These are phyloP conservation scores for Cymbomonas tetramitiformis DNA, from an alignment of 139 green algal genomes.

Conservation along the genomic window DNA sequence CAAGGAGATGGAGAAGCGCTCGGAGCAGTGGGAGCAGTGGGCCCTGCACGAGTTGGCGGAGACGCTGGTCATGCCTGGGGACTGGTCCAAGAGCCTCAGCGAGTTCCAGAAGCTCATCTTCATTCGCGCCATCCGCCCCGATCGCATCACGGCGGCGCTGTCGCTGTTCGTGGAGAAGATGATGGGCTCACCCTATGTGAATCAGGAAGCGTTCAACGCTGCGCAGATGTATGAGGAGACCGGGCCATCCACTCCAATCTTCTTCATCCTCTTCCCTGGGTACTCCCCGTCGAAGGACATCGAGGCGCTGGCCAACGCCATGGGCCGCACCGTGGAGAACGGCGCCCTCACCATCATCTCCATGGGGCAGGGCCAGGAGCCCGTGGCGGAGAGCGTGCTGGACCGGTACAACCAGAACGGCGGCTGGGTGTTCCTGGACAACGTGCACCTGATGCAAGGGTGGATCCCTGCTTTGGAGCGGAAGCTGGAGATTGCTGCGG, in stretches of 20 bases:
- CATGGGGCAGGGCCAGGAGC: constrained; percentile 75
- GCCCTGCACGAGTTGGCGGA: constrained; percentile 47
- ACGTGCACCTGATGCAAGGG: constrained; percentile 75
- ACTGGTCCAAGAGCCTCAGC: constrained; percentile 46
- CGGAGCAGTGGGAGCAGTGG: constrained; percentile 61
- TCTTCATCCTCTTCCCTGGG: constrained; percentile 78
- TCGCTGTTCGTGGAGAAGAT: constrained; percentile 37
- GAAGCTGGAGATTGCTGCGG: constrained; percentile 64
- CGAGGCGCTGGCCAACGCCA: constrained; percentile 50
- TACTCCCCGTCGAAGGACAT: constrained; percentile 75
- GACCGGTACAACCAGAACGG: constrained; percentile 68
- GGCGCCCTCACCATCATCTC: constrained; percentile 63
- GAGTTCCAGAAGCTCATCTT: constrained; percentile 61
- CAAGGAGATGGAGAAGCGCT: constrained; percentile 72
- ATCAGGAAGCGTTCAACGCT: constrained; percentile 55
- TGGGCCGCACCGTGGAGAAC: constrained; percentile 50
- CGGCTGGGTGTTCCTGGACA: constrained; percentile 80
- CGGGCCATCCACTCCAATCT: constrained; percentile 52
- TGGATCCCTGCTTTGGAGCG: constrained; percentile 70
- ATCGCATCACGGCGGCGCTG: constrained; percentile 65
- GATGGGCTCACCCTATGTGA: constrained; percentile 47
- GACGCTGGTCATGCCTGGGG: constrained; percentile 31
- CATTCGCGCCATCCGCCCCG: constrained; percentile 51
- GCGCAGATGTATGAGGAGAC: constrained; percentile 50
- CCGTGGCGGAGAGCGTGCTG: constrained; percentile 53